phyloP scores from a whole-genome alignment of 2,329 filamentous ascomycete genomes.

The Aspergillus nomiae region DNA sequence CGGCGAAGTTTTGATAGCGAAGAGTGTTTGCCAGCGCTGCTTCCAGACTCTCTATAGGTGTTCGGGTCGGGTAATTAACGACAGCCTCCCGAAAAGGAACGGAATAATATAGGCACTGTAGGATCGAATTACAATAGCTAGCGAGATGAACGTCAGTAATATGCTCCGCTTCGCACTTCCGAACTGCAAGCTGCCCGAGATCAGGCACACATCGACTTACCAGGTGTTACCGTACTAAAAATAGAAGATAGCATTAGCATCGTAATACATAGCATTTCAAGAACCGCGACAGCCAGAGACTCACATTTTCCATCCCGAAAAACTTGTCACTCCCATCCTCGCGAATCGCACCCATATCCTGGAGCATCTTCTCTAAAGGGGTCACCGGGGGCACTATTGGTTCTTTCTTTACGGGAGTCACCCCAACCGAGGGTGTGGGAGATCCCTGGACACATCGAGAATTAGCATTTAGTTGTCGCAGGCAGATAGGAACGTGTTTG shows the following conservation, averaged over 20 bases:
- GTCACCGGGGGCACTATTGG: constrained; percentile 58
- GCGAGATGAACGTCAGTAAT: constrained; percentile 8
- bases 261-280: not conserved
- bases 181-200: not conserved
- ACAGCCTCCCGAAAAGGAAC: constrained; percentile 91
- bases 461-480: constrained; percentile 20
- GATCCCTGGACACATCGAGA: constrained; percentile 42
- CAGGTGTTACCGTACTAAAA: constrained; percentile 93
- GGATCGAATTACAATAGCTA: constrained; percentile 98
- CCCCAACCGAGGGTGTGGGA: constrained; percentile 48
- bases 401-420: constrained; percentile 60
- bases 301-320: constrained; percentile 96
- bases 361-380: constrained; percentile 73
- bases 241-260: constrained; percentile 22
- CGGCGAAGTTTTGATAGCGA: constrained; percentile 65
- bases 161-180: not conserved
- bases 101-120: constrained; percentile 96
- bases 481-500: not conserved
- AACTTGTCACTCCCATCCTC: constrained; percentile 95
- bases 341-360: constrained; percentile 76
- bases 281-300: constrained; percentile 37
- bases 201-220: constrained; percentile 55
- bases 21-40: constrained; percentile 48
- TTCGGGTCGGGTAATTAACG: constrained; percentile 80
- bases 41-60: constrained; percentile 70